These are phyloP conservation scores for Spathaspora boniae DNA, from an alignment of 805 yeast species.

Conservation along the genomic window DNA sequence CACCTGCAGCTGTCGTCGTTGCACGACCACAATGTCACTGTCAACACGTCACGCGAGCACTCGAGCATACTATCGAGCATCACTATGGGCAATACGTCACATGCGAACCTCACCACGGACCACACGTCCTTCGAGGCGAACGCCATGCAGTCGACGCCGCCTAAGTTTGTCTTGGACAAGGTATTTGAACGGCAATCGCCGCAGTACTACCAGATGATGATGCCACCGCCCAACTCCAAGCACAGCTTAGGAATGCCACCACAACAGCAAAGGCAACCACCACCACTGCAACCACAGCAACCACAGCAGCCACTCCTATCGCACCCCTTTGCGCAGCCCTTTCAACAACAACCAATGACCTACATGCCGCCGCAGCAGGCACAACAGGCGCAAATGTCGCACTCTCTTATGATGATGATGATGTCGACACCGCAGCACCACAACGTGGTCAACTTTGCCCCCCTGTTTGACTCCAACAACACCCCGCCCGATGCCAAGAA, in stretches of 20 bases:
- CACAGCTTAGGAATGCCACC: slow-evolving; percentile 28
- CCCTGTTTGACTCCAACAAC: slow-evolving; percentile 13
- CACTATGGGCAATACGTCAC: slow-evolving; percentile 24
- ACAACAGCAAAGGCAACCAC: slow-evolving; percentile 17
- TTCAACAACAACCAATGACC: slow-evolving; percentile 30
- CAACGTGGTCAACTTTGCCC: slow-evolving; percentile 21
- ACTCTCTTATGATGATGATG: slow-evolving; percentile 25
- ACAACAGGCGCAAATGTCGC: slow-evolving; percentile 8
- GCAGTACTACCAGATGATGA: too few species aligned
- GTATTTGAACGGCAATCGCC: slow-evolving; percentile 41
- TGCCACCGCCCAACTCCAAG: slow-evolving; percentile 11
- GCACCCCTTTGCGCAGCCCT: too few species aligned
- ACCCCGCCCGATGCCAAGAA: slow-evolving; percentile 2
- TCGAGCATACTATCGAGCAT: slow-evolving; percentile 23
- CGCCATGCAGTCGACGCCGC: slow-evolving; percentile 37
- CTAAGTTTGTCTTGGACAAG: slow-evolving; percentile 37
- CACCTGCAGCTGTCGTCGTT: slow-evolving; percentile 1
- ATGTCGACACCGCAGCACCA: slow-evolving; percentile 45
- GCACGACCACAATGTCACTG: slow-evolving; percentile 14
- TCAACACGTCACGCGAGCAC: slow-evolving; percentile 22
- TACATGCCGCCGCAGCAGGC: slow-evolving; percentile 7
- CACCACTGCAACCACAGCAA: slow-evolving; percentile 7
- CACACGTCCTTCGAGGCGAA: slow-evolving; percentile 40
- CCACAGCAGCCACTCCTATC: slow-evolving; percentile 11
- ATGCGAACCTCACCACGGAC: slow-evolving; percentile 32